Base-by-base conservation (phyloP, 2,329 filamentous ascomycete species). In the Aspergillus novofumigatus region DNA sequence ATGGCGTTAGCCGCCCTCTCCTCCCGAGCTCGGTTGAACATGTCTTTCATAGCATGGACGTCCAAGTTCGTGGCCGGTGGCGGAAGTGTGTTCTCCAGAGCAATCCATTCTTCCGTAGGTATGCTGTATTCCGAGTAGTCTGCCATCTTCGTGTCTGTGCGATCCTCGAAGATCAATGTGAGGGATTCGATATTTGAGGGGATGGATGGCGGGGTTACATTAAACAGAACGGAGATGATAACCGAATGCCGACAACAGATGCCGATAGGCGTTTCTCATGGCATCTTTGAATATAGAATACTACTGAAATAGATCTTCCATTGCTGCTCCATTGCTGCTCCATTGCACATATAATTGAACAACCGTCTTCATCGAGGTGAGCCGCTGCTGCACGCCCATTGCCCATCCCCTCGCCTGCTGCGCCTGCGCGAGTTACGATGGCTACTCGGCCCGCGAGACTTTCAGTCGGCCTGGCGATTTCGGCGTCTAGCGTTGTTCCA, bases 391-490 rank as follows among this genome's bases (percentile, higher is more conserved):
- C 65, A 80, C 84, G 38, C 80, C 83, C 84, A 61, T 87, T 87
- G 4, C 84, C 84, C 48, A 87, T 83, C 0, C 83, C 84, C 44
- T 83, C 79, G 29, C 78, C 81, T 25, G 75, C 71, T 53, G 80
- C 81, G 17, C 84, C 83, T 14, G 84, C 83, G n/a, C 83, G 83
- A 0, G 83, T 85, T 28, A 86, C 79, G 53, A 86, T 83, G 35
- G 67, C 67, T 21, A 58, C 59, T 38, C 64, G 62, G n/a, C 76
- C 59, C 21, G 21, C 26, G 2, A 60, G 56, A 14, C 29, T 32
- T 1, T 4, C n/a, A 32, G 11, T 14, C 10, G 29, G 10, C 10
- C 10, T 4, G 10, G 10, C 14, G 10, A 32, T 32, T 32, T 32
- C 29, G 29, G 29, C n/a, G 10, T 5, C 29, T 32, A 32, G 29